Evolutionary conservation across 768 basidiomycete genomes (phyloP).

Genomic region (Rhodotorula sphaerocarpa): DNA sequence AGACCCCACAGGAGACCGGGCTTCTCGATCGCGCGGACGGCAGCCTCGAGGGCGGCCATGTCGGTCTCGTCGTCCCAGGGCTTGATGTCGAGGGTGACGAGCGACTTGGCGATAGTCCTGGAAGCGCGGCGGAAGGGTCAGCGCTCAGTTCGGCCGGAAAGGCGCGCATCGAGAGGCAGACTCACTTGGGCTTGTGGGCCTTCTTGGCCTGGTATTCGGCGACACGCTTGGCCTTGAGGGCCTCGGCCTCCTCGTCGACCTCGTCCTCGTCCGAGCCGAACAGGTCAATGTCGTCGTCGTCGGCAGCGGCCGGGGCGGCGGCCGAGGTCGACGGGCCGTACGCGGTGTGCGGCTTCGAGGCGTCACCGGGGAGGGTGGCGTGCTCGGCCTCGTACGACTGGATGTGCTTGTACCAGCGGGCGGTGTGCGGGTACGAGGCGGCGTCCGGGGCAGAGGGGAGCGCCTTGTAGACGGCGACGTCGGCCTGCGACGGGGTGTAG

Average conservation of each 20-base stretch:
- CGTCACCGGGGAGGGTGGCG: slow-evolving; percentile 70
- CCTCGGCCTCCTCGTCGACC: slow-evolving; percentile 75
- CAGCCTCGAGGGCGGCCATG: slow-evolving; percentile 73
- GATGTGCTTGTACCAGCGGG: slow-evolving; percentile 93
- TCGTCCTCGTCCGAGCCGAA: slow-evolving; percentile 79
- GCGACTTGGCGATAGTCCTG: slow-evolving; percentile 56
- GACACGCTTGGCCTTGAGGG: slow-evolving; percentile 81
- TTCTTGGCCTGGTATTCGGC: slow-evolving; percentile 90
- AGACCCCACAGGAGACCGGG: slow-evolving; percentile 94
- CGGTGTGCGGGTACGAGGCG: slow-evolving; percentile 59
- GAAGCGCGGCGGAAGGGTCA: not conserved
- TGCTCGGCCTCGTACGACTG: slow-evolving; percentile 73
- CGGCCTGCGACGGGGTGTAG: slow-evolving; percentile 85
- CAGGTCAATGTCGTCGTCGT: slow-evolving; percentile 72
- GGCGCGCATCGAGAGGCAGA: not conserved
- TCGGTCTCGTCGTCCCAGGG: slow-evolving; percentile 97
- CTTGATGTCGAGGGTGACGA: slow-evolving; percentile 96
- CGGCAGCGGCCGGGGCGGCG: slow-evolving; percentile 47
- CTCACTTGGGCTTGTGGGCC: slow-evolving; percentile 74
- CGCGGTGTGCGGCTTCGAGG: slow-evolving; percentile 68
- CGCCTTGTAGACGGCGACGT: slow-evolving; percentile 82
- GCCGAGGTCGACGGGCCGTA: slow-evolving; percentile 53
- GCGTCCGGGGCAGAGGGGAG: slow-evolving; percentile 61
- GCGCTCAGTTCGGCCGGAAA: not conserved
- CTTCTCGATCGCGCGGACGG: slow-evolving; percentile 75